Evolutionary conservation across 2,329 filamentous ascomycete genomes (phyloP), one percentile per base, ranked within the genome.

Genomic region (Colletotrichum endophyticum): DNA sequence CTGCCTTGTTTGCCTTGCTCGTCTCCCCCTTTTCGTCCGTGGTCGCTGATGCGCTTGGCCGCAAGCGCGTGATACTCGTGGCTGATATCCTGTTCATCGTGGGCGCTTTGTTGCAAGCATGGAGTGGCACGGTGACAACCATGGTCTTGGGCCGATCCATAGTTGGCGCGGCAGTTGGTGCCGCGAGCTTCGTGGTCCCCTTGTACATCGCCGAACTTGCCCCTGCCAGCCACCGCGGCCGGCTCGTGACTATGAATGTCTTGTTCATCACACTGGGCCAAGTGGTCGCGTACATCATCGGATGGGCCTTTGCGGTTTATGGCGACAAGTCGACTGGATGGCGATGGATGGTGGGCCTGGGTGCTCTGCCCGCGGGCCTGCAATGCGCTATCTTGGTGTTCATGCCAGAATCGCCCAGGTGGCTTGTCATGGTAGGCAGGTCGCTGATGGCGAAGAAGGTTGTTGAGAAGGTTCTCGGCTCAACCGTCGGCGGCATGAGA

Each of bases 291-390:
- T 98, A 98, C 84, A 83, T 98, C 3, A 86, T 96, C 8, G 96
- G 96, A 2, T 98, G 95, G 94, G 84, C 89, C 0, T 93, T 98
- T 63, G 90, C 92, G 8, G 89, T 90, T 72, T 87, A 88, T 74
- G 90, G 87, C 0, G 83, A 86, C 73, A 80, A 83, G 27, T 82
- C 81, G 44, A 90, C 89, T 15, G 95, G 94, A 2, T 99, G 96
- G 96, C 89, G 95, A 66, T 98, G 95, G 93, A 96, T 98, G 91
- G 96, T 98, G 1, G 96, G 96, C 0, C 85, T 98, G 0, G 96
- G 96, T 1, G 94, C 94, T 11, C 77, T 94, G 30, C 96, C 96
- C 0, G 96, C 96, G 0, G 83, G 91, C 0, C 72, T 96, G 5
- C 96, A 98, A 83, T 90, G 92, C 7, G 82, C 88, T 0, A 86